Conservation (phyloP, 768 basidiomycete species). For the Butyriboletus loyo region DNA sequence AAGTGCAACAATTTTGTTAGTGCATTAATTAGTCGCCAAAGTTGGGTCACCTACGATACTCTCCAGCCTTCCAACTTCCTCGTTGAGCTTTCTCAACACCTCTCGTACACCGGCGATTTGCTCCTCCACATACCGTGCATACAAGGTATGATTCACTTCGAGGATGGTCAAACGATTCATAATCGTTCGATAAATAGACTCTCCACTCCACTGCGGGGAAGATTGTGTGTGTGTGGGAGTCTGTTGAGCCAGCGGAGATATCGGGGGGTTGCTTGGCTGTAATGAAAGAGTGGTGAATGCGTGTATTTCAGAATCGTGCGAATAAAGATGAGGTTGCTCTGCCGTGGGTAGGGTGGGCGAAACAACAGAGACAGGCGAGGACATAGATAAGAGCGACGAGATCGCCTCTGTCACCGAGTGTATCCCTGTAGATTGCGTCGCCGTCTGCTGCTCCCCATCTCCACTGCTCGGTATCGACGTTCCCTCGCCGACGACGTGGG, state of each 20-base stretch:
- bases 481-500: not conserved
- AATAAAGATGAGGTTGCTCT: conserved; percentile 3
- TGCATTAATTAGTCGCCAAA: not conserved
- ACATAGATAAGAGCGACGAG: conserved; percentile 14
- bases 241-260: conserved; percentile 1
- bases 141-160: conserved; percentile 84
- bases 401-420: conserved; percentile 22
- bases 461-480: not conserved
- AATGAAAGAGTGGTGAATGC: not conserved
- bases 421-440: not conserved
- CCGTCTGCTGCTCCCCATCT: not conserved
- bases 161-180: conserved; percentile 87
- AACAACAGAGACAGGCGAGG: conserved; percentile 5
- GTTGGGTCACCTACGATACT: conserved; percentile 56
- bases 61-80: conserved; percentile 76
- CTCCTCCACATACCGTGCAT: conserved; percentile 84
- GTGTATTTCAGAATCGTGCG: conserved; percentile 6
- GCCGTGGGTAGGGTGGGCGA: not conserved
- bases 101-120: conserved; percentile 76
- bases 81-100: conserved; percentile 67
- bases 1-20: not conserved
- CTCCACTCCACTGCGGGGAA: conserved; percentile 44
- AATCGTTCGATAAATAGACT: conserved; percentile 95
- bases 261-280: conserved; percentile 3
- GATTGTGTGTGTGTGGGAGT: not conserved